A percentile compares a stretch with the other conserved stretches of the same genome.
Evolutionary conservation across 2,329 filamentous ascomycete genomes (phyloP).

Genomic region (Fusarium cyanostomum): DNA sequence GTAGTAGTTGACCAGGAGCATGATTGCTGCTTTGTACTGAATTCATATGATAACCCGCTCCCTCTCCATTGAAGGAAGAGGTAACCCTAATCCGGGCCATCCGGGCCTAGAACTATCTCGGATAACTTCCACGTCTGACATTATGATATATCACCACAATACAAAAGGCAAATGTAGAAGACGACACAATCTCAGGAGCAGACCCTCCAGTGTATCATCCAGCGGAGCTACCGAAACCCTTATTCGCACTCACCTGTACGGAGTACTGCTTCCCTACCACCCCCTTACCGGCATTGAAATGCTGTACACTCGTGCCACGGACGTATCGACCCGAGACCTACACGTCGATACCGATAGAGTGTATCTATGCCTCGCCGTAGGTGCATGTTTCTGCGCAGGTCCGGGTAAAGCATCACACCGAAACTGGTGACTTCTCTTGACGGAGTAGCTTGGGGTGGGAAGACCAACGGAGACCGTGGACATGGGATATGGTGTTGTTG

Average conservation of each 20-base stretch:
- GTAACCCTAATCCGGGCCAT: not conserved
- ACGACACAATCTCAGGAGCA: not conserved
- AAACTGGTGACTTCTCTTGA: conserved; percentile 5
- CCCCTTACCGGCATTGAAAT: conserved; percentile 8
- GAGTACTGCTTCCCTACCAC: not conserved
- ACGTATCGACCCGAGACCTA: conserved; percentile 26
- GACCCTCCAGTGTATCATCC: not conserved
- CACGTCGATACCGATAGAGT: conserved; percentile 26
- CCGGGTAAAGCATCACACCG: conserved; percentile 16
- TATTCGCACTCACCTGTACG: conserved; percentile 20
- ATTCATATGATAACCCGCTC: not conserved
- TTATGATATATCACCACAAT: conserved; percentile 23
- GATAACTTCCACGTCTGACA: conserved; percentile 2
- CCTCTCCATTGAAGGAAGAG: not conserved
- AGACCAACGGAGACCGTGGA: no score
- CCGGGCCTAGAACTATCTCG: not conserved
- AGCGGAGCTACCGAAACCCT: conserved; percentile 1
- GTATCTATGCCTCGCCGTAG: conserved; percentile 1
- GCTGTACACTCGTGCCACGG: conserved; percentile 1
- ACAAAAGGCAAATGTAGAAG: not conserved
- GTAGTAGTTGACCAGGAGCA: not conserved
- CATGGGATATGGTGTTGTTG: no score
- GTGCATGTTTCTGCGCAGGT: conserved; percentile 9
- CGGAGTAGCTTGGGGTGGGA: no score
- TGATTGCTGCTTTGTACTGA: not conserved